A percentile compares a stretch with the other conserved stretches of the same genome.
phyloP scores from a whole-genome alignment of 192 early-diverging fungal species.

The Coemansia asiatica region DNA sequence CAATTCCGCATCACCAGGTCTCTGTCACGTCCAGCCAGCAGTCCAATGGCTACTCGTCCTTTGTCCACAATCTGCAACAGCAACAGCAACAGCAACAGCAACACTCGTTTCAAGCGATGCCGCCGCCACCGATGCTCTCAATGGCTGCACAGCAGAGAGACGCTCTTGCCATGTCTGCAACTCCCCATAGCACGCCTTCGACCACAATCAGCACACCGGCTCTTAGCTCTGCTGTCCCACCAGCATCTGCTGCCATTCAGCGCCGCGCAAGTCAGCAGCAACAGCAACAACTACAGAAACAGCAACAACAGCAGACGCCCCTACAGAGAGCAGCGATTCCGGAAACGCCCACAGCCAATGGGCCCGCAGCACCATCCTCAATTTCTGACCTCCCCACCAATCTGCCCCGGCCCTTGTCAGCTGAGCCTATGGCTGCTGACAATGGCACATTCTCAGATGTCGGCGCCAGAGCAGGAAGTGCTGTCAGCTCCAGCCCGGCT shows the following conservation, averaged over 20 bases:
- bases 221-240: slow-evolving; percentile 9
- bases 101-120: neutral
- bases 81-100: slow-evolving; percentile 22
- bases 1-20: neutral
- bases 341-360: slow-evolving; percentile 11
- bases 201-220: slow-evolving; percentile 26
- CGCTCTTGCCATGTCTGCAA: neutral
- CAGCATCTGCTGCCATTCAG: neutral
- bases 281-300: neutral
- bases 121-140: neutral
- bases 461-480: slow-evolving; percentile 3
- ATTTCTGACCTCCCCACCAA: neutral
- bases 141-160: neutral
- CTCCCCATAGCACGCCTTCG: slow-evolving; percentile 14
- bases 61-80: slow-evolving; percentile 30
- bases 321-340: slow-evolving; percentile 6
- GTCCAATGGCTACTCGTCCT: slow-evolving; percentile 3
- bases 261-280: neutral
- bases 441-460: neutral
- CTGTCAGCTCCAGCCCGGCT: slow-evolving; percentile 33
- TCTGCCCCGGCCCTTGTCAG: neutral
- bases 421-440: neutral
- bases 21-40: neutral
- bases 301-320: neutral
- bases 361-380: neutral